phyloP scores from a whole-genome alignment of 257 asterid species.

The Nicotiana otophora region DNA sequence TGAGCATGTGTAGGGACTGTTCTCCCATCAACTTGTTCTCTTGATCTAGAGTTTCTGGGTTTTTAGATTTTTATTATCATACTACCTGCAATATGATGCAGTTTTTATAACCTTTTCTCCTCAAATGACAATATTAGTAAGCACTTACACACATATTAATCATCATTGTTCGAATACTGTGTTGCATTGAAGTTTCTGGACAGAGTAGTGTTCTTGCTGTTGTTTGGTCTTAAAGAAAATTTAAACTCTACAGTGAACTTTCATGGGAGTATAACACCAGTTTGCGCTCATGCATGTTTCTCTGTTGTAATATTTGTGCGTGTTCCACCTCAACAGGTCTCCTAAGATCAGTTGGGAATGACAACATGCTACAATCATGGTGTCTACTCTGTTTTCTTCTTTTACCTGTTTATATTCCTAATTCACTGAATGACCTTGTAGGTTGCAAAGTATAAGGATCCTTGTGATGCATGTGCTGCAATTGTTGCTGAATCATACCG shows the following conservation, averaged over 20 bases:
- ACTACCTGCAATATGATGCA: no score
- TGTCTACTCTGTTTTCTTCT: neutral
- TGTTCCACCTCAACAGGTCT: conserved; percentile 1
- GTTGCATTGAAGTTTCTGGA: neutral
- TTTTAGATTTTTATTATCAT: no score
- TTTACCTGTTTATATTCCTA: conserved; percentile 12
- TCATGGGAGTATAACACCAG: neutral
- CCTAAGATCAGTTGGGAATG: conserved; percentile 3
- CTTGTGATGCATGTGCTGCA: conserved; percentile 99
- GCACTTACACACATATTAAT: neutral
- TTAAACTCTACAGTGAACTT: neutral
- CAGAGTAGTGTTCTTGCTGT: neutral
- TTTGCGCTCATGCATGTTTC: neutral
- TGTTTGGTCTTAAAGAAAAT: neutral
- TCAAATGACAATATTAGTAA: neutral
- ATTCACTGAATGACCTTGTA: conserved; percentile 24
- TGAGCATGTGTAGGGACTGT: no score
- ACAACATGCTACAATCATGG: neutral
- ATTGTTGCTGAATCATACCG: conserved; percentile 97
- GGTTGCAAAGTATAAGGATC: conserved; percentile 83
- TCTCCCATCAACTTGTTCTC: no score
- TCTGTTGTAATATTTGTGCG: neutral
- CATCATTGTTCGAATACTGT: neutral
- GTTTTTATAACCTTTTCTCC: no score
- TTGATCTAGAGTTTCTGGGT: no score